Evolutionary conservation across 768 basidiomycete genomes (phyloP), one percentile per base, ranked within the genome.

Genomic region (Rhodotorula babjevae): DNA sequence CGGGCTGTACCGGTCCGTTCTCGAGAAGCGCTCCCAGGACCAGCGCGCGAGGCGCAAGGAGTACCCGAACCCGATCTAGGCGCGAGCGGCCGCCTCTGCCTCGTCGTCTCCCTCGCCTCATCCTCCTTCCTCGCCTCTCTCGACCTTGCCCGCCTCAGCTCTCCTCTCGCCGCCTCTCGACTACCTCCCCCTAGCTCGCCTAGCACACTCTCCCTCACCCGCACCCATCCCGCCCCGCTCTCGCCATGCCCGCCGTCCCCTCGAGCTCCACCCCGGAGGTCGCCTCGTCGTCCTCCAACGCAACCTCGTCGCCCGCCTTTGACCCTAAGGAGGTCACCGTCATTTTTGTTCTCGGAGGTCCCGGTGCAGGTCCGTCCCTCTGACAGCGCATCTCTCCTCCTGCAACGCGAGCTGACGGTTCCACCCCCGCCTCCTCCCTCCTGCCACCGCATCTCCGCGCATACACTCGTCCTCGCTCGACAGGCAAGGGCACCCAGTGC

Each of bases 401-500:
- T 36, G 36, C 36, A n/a, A n/a, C n/a, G 36, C 36, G 27, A 18
- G 27, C 29, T 36, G 56, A 33, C 31, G 21, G 21, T 23, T 25
- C 62, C 27, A 19, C 55, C 62, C 52, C 31, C 23, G 23, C 67
- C 18, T 18, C 44, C 44, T 46, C 44, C 44, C 44, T 46, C 36
- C 36, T 36, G 36, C 36, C 44, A 46, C 44, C 44, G 12, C 44
- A 18, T 14, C 14, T 46, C 44, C 44, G 14, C 44, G 59, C 69
- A 71, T 66, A 71, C 29, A 63, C 42, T 31, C 53, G 29, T 16
- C 16, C 31, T 8, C 14, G 21, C 25, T 52, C 4, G 11, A 42
- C 75, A 94, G 94, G 94, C 70, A 98, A 98, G 81, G 96, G 96
- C 58, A 98, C 96, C 0, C 96, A 98, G 81, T 97, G 93, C 79